Conservation (phyloP, 2,329 filamentous ascomycete genomes). For the Zasmidium citrigriseum region DNA sequence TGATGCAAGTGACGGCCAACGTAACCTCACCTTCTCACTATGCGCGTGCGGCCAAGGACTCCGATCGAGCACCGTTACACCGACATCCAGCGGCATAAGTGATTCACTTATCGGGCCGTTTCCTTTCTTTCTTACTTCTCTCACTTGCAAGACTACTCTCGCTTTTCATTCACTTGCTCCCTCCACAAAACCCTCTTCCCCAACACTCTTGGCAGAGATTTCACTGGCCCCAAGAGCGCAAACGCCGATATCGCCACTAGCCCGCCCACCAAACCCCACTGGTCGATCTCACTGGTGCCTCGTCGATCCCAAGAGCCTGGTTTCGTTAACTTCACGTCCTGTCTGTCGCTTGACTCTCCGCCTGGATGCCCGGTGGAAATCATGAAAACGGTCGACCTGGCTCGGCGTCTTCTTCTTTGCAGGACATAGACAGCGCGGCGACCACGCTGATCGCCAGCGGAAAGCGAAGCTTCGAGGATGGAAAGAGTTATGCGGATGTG, state of each 20-base stretch:
- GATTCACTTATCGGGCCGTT: not conserved
- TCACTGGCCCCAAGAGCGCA: not conserved
- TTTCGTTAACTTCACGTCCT: not conserved
- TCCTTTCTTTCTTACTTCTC: not conserved
- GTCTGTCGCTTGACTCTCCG: not conserved
- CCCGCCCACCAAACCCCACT: conserved; percentile 2
- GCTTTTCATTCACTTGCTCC: not conserved
- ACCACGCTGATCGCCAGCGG: conserved; percentile 27
- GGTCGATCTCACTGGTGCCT: conserved; percentile 1
- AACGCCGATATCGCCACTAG: conserved; percentile 11
- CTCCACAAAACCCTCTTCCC: not conserved
- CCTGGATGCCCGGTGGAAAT: conserved; percentile 15
- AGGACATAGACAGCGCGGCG: conserved; percentile 28
- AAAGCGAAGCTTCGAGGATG: conserved; percentile 20
- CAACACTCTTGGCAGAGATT: not conserved
- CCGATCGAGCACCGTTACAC: not conserved
- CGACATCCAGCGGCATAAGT: not conserved
- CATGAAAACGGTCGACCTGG: not conserved
- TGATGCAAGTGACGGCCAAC: not conserved
- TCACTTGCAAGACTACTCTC: not conserved
- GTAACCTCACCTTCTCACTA: not conserved
- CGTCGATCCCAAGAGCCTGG: not conserved
- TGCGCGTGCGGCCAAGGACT: not conserved
- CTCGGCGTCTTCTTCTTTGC: conserved; percentile 1
- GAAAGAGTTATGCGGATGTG: conserved; percentile 23